These are phyloP conservation scores for Akanthomyces dipterigenus DNA, from an alignment of 2,329 filamentous ascomycete species.

Conservation along the genomic window DNA sequence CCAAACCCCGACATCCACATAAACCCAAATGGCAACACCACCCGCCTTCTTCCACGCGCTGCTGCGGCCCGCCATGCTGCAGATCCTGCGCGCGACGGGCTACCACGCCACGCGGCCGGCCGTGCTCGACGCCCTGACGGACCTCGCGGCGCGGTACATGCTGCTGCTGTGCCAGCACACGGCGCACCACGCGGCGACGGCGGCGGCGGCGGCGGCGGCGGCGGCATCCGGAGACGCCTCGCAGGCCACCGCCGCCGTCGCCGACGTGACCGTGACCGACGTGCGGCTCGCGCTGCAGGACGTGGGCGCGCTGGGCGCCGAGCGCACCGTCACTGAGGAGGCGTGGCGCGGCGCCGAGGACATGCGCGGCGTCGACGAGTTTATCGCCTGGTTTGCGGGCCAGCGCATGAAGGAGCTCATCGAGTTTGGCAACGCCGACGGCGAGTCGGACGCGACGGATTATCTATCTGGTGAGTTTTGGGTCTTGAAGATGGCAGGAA, in stretches of 20 bases:
- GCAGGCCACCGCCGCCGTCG: no score
- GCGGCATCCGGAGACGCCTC: no score
- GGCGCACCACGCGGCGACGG: conserved; percentile 57
- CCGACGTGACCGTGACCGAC: conserved; percentile 54
- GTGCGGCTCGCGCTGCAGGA: conserved; percentile 81
- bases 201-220: conserved; percentile 44
- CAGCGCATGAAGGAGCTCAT: conserved; percentile 71
- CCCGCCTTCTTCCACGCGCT: conserved; percentile 61
- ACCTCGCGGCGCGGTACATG: conserved; percentile 78
- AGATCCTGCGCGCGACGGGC: conserved; percentile 85
- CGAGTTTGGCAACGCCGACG: conserved; percentile 69
- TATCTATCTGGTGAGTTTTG: conserved; percentile 55
- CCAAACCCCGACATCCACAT: not conserved
- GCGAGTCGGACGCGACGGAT: conserved; percentile 57
- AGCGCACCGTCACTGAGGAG: conserved; percentile 61
- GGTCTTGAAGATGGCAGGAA: not conserved
- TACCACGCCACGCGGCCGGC: conserved; percentile 77
- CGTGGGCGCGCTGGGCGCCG: conserved; percentile 65
- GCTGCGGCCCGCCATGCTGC: conserved; percentile 78
- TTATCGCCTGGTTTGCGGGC: conserved; percentile 72
- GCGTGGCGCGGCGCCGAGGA: conserved; percentile 67
- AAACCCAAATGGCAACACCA: conserved; percentile 38
- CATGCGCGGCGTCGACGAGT: conserved; percentile 66
- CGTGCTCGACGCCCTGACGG: conserved; percentile 81
- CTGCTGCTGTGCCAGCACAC: conserved; percentile 66